Evolutionary conservation across 108 stramenopile genomes (phyloP).

Genomic region (Nannochloropsis salina): DNA sequence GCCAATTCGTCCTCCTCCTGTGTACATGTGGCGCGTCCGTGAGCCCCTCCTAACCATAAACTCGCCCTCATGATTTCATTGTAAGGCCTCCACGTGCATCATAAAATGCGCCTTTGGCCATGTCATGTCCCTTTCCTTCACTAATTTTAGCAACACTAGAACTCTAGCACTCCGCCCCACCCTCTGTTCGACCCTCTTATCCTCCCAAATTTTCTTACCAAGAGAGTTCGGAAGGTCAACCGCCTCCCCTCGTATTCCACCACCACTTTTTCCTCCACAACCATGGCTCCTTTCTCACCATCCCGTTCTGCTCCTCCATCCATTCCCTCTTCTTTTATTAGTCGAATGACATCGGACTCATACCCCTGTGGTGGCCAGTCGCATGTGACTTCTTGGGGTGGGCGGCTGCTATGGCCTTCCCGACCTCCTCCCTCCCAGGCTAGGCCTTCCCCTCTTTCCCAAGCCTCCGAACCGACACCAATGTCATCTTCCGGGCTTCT

Average conservation of each 20-base stretch:
- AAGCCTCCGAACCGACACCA: too few relatives aligned
- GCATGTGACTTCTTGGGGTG: neutral
- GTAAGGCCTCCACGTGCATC: neutral
- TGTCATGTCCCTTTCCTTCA: neutral
- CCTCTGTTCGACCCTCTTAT: neutral
- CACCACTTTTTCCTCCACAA: neutral
- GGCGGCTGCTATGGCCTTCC: too few relatives aligned
- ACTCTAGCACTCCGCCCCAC: too few relatives aligned
- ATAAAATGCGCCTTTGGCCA: neutral
- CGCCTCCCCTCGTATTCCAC: neutral
- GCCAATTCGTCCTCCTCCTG: neutral
- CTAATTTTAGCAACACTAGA: neutral
- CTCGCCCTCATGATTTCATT: too few relatives aligned
- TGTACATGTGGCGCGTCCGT: neutral
- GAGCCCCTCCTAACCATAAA: too few relatives aligned
- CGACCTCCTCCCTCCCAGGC: too few relatives aligned
- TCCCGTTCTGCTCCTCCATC: neutral
- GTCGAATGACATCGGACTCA: neutral
- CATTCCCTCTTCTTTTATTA: neutral
- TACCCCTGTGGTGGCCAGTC: neutral
- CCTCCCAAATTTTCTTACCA: neutral
- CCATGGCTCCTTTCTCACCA: neutral
- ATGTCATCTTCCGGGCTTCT: too few relatives aligned
- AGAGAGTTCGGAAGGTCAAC: neutral
- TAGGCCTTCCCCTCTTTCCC: too few relatives aligned